These are phyloP conservation scores for Aspergillus sp. DNA, from an alignment of 2,329 filamentous ascomycete genomes.

Conservation along the genomic window DNA sequence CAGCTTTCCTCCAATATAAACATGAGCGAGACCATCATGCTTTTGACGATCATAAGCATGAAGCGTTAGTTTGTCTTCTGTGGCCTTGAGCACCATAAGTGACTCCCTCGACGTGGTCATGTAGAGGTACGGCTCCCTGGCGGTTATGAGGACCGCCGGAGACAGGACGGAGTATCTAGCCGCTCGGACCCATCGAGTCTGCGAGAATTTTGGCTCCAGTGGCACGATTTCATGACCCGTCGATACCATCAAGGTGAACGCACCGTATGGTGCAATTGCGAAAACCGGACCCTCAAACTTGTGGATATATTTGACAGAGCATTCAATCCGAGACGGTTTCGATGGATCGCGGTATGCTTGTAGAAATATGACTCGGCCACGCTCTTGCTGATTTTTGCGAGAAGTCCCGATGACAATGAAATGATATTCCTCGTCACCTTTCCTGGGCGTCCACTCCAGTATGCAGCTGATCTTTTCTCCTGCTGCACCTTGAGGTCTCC, in stretches of 20 bases:
- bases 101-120: conserved; percentile 59
- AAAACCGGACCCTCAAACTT: conserved; percentile 46
- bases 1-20: conserved; percentile 42
- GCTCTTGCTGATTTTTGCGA: conserved; percentile 29
- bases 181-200: conserved; percentile 44
- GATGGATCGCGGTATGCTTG: conserved; percentile 32
- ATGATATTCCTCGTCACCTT: conserved; percentile 40
- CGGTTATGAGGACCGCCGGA: conserved; percentile 52
- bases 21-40: conserved; percentile 36
- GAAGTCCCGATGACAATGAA: conserved; percentile 45
- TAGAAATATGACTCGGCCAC: conserved; percentile 43
- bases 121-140: conserved; percentile 51
- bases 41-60: conserved; percentile 38
- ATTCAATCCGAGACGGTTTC: conserved; percentile 32
- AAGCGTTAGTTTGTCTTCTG: conserved; percentile 35
- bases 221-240: conserved; percentile 48
- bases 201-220: conserved; percentile 45
- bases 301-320: conserved; percentile 40
- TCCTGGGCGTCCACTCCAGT: conserved; percentile 43
- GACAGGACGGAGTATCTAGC: conserved; percentile 49
- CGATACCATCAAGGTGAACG: conserved; percentile 48
- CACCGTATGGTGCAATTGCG: conserved; percentile 57
- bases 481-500: conserved; percentile 34
- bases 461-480: conserved; percentile 47
- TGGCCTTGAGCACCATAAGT: conserved; percentile 50